phyloP scores from a whole-genome alignment of 2,329 filamentous ascomycete species.

The Ascochyta rabiei region DNA sequence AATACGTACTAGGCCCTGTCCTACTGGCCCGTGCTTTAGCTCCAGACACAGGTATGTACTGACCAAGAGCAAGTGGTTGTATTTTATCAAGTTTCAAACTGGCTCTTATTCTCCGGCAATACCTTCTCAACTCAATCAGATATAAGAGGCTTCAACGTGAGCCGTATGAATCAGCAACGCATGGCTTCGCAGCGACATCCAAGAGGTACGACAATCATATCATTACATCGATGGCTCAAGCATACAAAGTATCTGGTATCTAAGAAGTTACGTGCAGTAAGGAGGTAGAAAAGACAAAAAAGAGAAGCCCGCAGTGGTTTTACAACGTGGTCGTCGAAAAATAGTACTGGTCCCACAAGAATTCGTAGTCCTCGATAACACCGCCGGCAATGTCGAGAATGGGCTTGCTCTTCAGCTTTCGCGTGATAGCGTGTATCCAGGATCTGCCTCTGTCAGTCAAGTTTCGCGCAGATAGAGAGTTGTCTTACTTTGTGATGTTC shows the following conservation, averaged over 20 bases:
- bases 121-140: too few relatives aligned
- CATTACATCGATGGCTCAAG: not conserved
- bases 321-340: conserved; percentile 71
- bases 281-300: not conserved
- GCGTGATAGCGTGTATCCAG: conserved; percentile 71
- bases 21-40: conserved; percentile 23
- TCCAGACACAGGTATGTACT: conserved; percentile 10
- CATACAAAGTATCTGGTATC: conserved; percentile 28
- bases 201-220: not conserved
- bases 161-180: too few relatives aligned
- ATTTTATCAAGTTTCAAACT: too few relatives aligned
- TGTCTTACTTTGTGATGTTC: conserved; percentile 72
- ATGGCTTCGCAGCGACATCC: too few relatives aligned
- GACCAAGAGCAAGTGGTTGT: conserved; percentile 17
- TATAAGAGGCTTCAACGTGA: too few relatives aligned
- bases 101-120: too few relatives aligned
- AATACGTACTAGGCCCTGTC: conserved; percentile 21
- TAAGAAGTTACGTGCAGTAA: conserved; percentile 15
- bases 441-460: conserved; percentile 49
- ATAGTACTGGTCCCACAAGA: conserved; percentile 97
- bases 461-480: not conserved
- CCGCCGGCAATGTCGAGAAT: conserved; percentile 82
- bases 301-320: not conserved
- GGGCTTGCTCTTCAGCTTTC: conserved; percentile 72
- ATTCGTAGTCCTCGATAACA: conserved; percentile 94